phyloP scores from a whole-genome alignment of 2,329 filamentous ascomycete species.

The Blumeria hordei region DNA sequence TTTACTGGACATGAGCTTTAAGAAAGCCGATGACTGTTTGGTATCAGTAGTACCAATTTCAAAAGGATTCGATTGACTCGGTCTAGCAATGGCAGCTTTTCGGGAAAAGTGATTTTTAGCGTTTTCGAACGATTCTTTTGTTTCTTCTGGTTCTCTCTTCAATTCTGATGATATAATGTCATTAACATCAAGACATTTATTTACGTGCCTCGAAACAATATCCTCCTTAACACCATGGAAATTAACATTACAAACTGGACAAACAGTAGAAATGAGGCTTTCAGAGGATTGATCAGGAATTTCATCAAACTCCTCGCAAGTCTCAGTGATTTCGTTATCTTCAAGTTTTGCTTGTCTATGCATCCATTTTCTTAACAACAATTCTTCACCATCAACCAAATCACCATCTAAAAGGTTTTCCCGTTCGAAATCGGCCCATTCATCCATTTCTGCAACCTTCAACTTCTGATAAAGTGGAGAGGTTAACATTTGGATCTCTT shows the following conservation, averaged over 20 bases:
- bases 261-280: slow-evolving; percentile 18
- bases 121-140: slow-evolving; percentile 9
- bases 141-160: slow-evolving; percentile 7
- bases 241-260: slow-evolving; percentile 53
- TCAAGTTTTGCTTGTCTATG: slow-evolving; percentile 48
- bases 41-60: slow-evolving; percentile 21
- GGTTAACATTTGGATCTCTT: slow-evolving; percentile 12
- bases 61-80: slow-evolving; percentile 64
- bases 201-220: slow-evolving; percentile 65
- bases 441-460: slow-evolving; percentile 17
- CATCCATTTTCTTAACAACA: slow-evolving; percentile 44
- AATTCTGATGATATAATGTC: slow-evolving; percentile 29
- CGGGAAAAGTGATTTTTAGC: slow-evolving; percentile 29
- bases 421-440: slow-evolving; percentile 29
- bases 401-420: slow-evolving; percentile 23
- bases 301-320: slow-evolving; percentile 8
- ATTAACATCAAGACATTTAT: slow-evolving; percentile 72
- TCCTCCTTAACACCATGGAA: slow-evolving; percentile 35
- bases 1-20: slow-evolving; percentile 77
- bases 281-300: slow-evolving; percentile 4
- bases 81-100: slow-evolving; percentile 41
- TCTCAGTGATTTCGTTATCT: slow-evolving; percentile 22
- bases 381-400: slow-evolving; percentile 31
- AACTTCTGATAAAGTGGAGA: slow-evolving; percentile 25
- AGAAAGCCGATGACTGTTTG: slow-evolving; percentile 48